phyloP scores from a whole-genome alignment of 305 asterid genomes.

The Lippia alba region DNA sequence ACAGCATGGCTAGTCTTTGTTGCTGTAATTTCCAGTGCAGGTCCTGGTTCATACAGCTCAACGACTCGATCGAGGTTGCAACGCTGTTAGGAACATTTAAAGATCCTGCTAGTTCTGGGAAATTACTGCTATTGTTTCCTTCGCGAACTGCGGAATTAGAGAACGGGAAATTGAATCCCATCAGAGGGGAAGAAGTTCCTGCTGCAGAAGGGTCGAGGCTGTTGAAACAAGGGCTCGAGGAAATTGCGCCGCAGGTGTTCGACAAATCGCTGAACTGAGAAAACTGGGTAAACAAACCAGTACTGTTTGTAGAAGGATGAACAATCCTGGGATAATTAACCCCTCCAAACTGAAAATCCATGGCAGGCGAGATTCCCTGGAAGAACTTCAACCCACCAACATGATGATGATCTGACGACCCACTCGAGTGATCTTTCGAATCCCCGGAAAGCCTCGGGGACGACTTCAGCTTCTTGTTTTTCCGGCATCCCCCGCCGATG shows the following conservation, averaged over 20 bases:
- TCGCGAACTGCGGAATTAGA: slow-evolving; percentile 9
- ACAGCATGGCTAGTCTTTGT: slow-evolving; percentile 70
- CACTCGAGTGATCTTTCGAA: slow-evolving; percentile 43
- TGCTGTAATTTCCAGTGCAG: slow-evolving; percentile 87
- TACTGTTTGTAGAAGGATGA: slow-evolving; percentile 25
- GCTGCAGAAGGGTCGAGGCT: slow-evolving; percentile 49
- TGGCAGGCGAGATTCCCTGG: slow-evolving; percentile 71
- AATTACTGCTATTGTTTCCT: background rate
- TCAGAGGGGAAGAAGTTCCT: slow-evolving; percentile 31
- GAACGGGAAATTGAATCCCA: slow-evolving; percentile 56
- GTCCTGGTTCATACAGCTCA: slow-evolving; percentile 84
- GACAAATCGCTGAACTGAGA: slow-evolving; percentile 42
- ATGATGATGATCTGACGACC: slow-evolving; percentile 39
- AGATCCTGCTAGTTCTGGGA: slow-evolving; percentile 48
- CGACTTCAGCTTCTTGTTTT: slow-evolving; percentile 66
- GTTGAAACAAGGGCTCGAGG: slow-evolving; percentile 45
- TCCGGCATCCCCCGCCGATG: slow-evolving; percentile 86
- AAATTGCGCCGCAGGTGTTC: slow-evolving; percentile 36
- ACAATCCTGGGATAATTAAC: slow-evolving; percentile 37
- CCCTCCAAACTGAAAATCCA: slow-evolving; percentile 83
- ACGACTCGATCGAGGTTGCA: slow-evolving; percentile 75
- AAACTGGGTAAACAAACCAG: slow-evolving; percentile 39
- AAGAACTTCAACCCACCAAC: slow-evolving; percentile 68
- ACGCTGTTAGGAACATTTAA: slow-evolving; percentile 39
- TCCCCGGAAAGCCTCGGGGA: slow-evolving; percentile 50